phyloP scores from a whole-genome alignment of 305 asterid species.

The Solanum hybrid region DNA sequence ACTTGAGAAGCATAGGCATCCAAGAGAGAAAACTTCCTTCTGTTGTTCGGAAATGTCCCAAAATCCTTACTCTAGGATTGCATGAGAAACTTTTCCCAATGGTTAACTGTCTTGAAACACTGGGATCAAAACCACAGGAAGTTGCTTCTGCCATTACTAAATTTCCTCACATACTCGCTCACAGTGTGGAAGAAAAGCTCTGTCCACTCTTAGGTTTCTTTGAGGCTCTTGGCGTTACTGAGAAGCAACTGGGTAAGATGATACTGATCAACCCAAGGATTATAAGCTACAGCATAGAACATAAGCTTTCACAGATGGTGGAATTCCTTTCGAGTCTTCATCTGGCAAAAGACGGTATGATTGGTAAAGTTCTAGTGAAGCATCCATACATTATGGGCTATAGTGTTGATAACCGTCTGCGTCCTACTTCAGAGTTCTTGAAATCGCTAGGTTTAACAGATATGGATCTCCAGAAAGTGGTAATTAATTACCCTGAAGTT shows the following conservation, averaged over 20 bases:
- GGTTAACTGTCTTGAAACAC: conserved; percentile 66
- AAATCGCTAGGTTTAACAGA: conserved; percentile 62
- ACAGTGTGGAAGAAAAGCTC: conserved; percentile 84
- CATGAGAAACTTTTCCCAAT: conserved; percentile 73
- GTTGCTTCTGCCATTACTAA: conserved; percentile 76
- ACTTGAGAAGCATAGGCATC: conserved; percentile 82
- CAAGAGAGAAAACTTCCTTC: conserved; percentile 82
- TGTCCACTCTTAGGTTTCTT: conserved; percentile 93
- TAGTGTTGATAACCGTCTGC: conserved; percentile 63
- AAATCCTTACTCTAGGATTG: conserved; percentile 67
- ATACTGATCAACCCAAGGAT: conserved; percentile 75
- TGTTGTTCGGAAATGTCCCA: conserved; percentile 71
- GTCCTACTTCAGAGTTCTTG: conserved; percentile 68
- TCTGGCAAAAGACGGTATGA: conserved; percentile 52
- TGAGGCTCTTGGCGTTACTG: conserved; percentile 78
- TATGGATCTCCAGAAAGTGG: conserved; percentile 56
- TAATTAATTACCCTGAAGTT: conserved; percentile 64
- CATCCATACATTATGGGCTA: conserved; percentile 83
- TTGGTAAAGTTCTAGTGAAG: conserved; percentile 71
- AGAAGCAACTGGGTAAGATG: conserved; percentile 80
- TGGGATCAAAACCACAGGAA: conserved; percentile 69
- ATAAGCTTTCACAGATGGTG: conserved; percentile 67
- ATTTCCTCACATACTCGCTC: conserved; percentile 76
- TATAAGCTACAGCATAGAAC: conserved; percentile 86
- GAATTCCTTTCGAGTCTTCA: conserved; percentile 71